Percentiles rank a stretch among this genome's conserved stretches.
Conservation (phyloP, 2,329 filamentous ascomycete genomes). For the Beauveria sp. region DNA sequence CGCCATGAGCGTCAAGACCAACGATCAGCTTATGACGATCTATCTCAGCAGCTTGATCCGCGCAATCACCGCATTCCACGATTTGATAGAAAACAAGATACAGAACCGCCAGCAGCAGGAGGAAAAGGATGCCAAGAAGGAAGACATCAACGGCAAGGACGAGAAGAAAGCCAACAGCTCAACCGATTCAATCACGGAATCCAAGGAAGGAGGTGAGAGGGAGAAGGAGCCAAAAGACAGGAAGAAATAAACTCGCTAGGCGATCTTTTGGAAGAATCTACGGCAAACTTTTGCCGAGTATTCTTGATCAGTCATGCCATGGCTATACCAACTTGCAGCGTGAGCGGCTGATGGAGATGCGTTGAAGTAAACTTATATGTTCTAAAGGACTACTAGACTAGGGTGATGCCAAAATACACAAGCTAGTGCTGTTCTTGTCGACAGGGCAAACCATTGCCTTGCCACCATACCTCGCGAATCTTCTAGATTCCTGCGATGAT, state of each 20-base stretch:
- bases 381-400: not conserved
- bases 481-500: constrained; percentile 43
- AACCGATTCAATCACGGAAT: constrained; percentile 32
- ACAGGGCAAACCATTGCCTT: not conserved
- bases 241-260: constrained; percentile 30
- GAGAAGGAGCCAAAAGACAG: constrained; percentile 49
- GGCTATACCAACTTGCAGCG: not conserved
- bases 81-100: constrained; percentile 99
- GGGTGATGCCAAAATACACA: not conserved
- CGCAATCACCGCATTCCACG: constrained; percentile 97
- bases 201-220: constrained; percentile 44
- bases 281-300: not conserved
- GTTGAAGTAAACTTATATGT: constrained; percentile 6
- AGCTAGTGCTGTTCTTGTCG: not conserved
- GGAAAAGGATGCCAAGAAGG: constrained; percentile 84
- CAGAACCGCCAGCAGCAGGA: constrained; percentile 97
- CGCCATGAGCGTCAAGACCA: constrained; percentile 98
- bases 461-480: not conserved
- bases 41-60: constrained; percentile 95
- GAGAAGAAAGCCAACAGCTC: constrained; percentile 47
- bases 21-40: constrained; percentile 97
- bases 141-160: constrained; percentile 53
- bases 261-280: not conserved
- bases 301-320: not conserved
- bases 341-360: not conserved